Evolutionary conservation across 768 basidiomycete species (phyloP), one percentile per base, ranked within the genome.

Genomic region (Filobasidium floriforme): DNA sequence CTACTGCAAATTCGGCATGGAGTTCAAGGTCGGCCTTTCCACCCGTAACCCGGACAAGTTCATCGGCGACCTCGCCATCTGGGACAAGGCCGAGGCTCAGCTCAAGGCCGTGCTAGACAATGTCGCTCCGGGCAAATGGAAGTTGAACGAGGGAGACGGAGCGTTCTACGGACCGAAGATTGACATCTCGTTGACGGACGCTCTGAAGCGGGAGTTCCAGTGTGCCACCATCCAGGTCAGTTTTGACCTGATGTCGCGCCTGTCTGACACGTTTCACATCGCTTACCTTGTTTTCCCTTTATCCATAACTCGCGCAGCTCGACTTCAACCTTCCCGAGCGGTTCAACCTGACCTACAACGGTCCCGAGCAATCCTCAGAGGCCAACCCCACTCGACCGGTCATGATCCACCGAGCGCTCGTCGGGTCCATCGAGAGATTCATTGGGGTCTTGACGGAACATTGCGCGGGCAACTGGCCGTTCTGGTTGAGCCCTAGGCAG

Each of bases 391-490:
- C 86, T 59, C 82, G 92, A 52, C 96, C 96, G 14, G 96, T 98
- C 73, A 98, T 99, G 82, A 96, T 99, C 70, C 96, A 98, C 79
- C 89, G 96, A 68, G 94, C 96, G 0, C 92, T 98, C 76, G 76
- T 98, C 66, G 96, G 96, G 40, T 89, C 88, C 75, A 76, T 99
- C 37, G 96, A 99, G 79, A 83, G 96, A 0, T 98, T 98, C 81
- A 90, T 96, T 62, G 93, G 91, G 52, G 97, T 98, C 73, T 86
- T 93, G 69, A 97, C 92, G 2, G 96, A 99, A 77, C 92, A 97
- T 75, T 93, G 91, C 74, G 94, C 87, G 52, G 96, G 96, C 12
- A 98, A 97, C 81, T 99, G 96, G 94, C 96, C 96, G 1, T 96
- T 98, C 84, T 99, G 96, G 96, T 73, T 98, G 60, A 92, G 90